A percentile compares a stretch with the other conserved stretches of the same genome.
These are phyloP conservation scores for Nakazawaea ambrosiae DNA, from an alignment of 805 yeast genomes.

Conservation along the genomic window DNA sequence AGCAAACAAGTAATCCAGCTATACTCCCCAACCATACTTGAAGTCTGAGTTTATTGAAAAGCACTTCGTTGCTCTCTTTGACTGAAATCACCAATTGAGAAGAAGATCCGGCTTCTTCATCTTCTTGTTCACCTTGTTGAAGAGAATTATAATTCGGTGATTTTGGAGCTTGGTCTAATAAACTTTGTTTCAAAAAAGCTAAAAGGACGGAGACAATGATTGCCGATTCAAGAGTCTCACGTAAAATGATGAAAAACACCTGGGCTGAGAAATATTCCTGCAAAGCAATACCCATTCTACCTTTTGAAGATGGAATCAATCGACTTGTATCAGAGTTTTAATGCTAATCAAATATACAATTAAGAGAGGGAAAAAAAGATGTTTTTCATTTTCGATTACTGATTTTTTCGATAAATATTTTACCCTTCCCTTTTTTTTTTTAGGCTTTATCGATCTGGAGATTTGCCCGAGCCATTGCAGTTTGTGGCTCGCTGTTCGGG, in stretches of 20 bases:
- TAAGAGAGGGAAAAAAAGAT: no score
- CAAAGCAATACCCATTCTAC: slow-evolving; percentile 5
- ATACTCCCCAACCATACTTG: slow-evolving; percentile 41
- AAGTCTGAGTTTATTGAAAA: slow-evolving; percentile 18
- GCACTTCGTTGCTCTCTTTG: neutral
- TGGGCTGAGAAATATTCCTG: slow-evolving; percentile 34
- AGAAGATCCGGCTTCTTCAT: neutral
- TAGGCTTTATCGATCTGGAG: no score
- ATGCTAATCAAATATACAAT: no score
- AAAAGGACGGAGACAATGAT: slow-evolving; percentile 40
- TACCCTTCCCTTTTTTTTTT: no score
- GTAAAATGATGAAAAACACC: slow-evolving; percentile 36
- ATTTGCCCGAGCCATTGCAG: no score
- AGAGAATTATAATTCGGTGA: neutral
- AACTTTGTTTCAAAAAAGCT: slow-evolving; percentile 33
- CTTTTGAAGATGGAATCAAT: no score
- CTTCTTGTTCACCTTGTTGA: neutral
- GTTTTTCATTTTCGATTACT: no score
- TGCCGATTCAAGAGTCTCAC: slow-evolving; percentile 41
- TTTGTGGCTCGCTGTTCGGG: no score
- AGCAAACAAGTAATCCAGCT: slow-evolving; percentile 30
- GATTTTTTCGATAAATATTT: no score
- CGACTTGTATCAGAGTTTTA: no score
- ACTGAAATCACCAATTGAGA: neutral
- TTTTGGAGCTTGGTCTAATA: slow-evolving; percentile 1